Conservation (phyloP, 192 early-diverging fungal species). For the Backusella psychrophila region DNA sequence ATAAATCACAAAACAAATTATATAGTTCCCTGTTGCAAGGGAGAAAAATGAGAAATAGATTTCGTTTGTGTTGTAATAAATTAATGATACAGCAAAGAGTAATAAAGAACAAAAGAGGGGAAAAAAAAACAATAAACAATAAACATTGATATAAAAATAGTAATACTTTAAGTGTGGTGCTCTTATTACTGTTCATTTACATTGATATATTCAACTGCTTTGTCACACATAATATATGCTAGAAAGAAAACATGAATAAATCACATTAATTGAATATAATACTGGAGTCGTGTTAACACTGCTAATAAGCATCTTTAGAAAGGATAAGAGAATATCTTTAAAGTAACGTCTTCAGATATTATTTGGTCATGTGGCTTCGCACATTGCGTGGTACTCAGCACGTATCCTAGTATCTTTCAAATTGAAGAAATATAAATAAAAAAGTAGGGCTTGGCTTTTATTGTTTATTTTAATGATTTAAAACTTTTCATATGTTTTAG, state of each 20-base stretch:
- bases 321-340: not conserved
- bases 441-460: not conserved
- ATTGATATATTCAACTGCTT: no score
- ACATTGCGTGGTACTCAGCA: not conserved
- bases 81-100: not conserved
- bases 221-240: no score
- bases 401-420: not conserved
- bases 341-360: not conserved
- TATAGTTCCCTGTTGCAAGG: no score
- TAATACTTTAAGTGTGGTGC: not conserved
- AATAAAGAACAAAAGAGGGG: not conserved
- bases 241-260: no score
- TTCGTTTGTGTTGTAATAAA: no score
- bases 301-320: no score
- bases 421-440: not conserved
- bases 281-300: no score
- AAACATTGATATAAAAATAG: not conserved
- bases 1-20: no score
- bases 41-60: no score
- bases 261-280: no score
- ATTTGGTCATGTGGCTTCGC: not conserved
- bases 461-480: not conserved
- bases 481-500: not conserved
- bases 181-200: not conserved
- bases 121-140: not conserved